These are phyloP conservation scores for Zymoseptoria brevis DNA, from an alignment of 2,329 filamentous ascomycete genomes.

Conservation along the genomic window DNA sequence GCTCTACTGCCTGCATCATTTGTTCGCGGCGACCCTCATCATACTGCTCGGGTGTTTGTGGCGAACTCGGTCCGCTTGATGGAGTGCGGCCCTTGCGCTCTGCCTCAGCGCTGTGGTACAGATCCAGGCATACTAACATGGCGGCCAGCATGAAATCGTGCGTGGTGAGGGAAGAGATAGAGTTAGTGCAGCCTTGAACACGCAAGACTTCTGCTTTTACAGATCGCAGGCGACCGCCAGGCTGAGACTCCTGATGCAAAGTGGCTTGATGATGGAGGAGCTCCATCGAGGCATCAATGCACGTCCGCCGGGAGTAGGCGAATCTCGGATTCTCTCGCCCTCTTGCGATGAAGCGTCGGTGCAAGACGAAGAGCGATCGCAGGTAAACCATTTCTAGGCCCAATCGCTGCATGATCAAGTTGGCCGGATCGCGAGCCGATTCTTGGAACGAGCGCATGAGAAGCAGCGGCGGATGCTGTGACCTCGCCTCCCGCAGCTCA, in stretches of 20 bases:
- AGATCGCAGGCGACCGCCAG: constrained; percentile 61
- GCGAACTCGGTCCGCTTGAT: constrained; percentile 13
- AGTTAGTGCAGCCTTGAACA: too few relatives aligned
- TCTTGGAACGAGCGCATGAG: constrained; percentile 68
- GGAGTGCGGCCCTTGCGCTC: constrained; percentile 32
- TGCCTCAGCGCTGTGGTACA: constrained; percentile 58
- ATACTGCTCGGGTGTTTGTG: constrained; percentile 31
- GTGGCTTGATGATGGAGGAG: constrained; percentile 70
- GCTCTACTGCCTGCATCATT: constrained; percentile 69
- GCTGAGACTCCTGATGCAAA: constrained; percentile 65
- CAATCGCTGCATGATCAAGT: constrained; percentile 70
- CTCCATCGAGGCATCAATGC: constrained; percentile 78
- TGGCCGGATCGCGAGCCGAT: constrained; percentile 59
- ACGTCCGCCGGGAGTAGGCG: constrained; percentile 71
- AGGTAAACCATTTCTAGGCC: constrained; percentile 78
- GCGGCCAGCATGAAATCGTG: constrained; percentile 81
- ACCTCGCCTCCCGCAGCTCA: constrained; percentile 48
- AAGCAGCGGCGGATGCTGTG: constrained; percentile 71
- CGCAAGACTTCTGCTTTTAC: too few relatives aligned
- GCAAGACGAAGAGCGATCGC: constrained; percentile 81
- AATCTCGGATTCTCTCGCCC: constrained; percentile 74
- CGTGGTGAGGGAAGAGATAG: constrained; percentile 69
- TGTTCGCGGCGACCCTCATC: constrained; percentile 50
- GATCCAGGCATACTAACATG: constrained; percentile 74
- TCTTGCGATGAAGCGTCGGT: constrained; percentile 75